Evolutionary conservation across 805 yeast species (phyloP).

Genomic region (Nakazawaea wyomingensis): DNA sequence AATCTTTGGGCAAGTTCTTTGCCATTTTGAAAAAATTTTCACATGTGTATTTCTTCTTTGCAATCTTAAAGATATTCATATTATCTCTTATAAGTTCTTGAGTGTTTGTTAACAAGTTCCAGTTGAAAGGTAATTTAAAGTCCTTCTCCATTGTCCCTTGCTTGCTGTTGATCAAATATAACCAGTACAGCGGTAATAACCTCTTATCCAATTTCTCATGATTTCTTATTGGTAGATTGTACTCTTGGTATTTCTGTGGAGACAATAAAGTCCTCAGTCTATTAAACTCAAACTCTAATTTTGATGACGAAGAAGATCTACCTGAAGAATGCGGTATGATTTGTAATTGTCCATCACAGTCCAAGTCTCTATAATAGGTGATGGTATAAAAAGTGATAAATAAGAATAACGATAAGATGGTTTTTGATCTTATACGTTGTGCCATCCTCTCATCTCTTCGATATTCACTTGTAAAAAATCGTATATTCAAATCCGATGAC

Average conservation of each 20-base stretch:
- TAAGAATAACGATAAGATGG: too few relatives aligned
- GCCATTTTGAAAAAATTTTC: slow-evolving; percentile 2
- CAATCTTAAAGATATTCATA: not conserved
- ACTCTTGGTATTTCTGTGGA: slow-evolving; percentile 1
- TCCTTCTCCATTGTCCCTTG: not conserved
- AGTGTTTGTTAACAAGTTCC: slow-evolving; percentile 10
- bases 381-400: too few relatives aligned
- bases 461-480: too few relatives aligned
- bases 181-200: slow-evolving; percentile 10
- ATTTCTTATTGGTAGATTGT: not conserved
- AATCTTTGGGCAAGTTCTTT: not conserved
- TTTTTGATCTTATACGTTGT: too few relatives aligned
- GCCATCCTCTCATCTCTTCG: too few relatives aligned
- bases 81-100: not conserved
- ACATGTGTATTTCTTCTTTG: not conserved
- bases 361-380: not conserved
- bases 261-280: not conserved
- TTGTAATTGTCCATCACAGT: not conserved
- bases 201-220: slow-evolving; percentile 5
- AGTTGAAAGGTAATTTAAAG: slow-evolving; percentile 11
- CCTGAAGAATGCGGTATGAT: too few relatives aligned
- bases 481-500: too few relatives aligned
- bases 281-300: not conserved
- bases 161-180: not conserved
- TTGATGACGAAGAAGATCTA: too few relatives aligned